Percentiles rank a stretch among this genome's conserved stretches.
phyloP scores from a whole-genome alignment of 176 grass and related monocot species.

The barley (Hordeum vulgare) region DNA sequence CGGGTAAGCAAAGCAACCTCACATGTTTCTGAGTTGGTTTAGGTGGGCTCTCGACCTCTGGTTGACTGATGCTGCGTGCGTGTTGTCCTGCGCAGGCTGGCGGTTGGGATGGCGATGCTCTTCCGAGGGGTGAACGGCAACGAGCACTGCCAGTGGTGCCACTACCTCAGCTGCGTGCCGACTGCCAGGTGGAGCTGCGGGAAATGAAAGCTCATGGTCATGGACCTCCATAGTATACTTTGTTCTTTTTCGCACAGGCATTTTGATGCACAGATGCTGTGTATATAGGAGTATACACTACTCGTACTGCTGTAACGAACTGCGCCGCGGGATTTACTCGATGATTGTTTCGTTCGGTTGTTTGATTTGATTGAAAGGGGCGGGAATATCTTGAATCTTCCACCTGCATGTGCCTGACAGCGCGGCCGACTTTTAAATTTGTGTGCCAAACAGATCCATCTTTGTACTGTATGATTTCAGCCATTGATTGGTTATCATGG shows the following conservation, averaged over 20 bases:
- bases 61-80: background rate
- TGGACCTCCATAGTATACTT: background rate
- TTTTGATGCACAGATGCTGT: slow-evolving; percentile 7
- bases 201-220: slow-evolving; percentile 30
- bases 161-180: slow-evolving; percentile 88
- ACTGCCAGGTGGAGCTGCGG: slow-evolving; percentile 74
- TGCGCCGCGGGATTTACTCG: background rate
- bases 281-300: background rate
- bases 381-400: background rate
- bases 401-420: background rate
- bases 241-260: background rate
- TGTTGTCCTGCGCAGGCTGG: slow-evolving; percentile 39
- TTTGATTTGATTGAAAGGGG: background rate
- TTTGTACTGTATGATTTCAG: background rate
- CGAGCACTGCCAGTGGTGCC: slow-evolving; percentile 84
- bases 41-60: background rate
- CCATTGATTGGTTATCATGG: background rate
- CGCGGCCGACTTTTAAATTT: background rate
- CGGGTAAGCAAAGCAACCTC: slow-evolving; percentile 77
- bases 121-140: slow-evolving; percentile 80
- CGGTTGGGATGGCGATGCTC: slow-evolving; percentile 62
- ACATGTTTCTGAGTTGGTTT: too few species aligned
- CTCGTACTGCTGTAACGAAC: background rate
- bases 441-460: background rate
- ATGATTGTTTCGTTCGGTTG: background rate